Conservation (phyloP, 2,329 filamentous ascomycete genomes). For the Elsinoe australis region DNA sequence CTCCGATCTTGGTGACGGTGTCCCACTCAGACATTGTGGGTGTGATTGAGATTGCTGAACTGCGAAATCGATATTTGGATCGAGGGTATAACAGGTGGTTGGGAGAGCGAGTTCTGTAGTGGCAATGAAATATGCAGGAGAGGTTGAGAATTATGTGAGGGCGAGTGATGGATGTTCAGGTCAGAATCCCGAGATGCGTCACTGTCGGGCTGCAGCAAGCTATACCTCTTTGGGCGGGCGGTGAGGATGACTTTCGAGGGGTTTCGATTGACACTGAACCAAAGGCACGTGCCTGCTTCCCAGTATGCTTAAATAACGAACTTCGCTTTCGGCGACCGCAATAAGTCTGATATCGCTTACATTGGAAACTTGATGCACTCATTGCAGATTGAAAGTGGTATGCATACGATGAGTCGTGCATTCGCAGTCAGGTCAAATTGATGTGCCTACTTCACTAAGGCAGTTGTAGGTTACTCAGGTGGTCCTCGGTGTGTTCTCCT, state of each 20-base stretch:
- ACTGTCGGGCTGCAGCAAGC: slow-evolving; percentile 1
- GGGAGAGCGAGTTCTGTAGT: background rate
- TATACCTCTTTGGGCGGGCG: slow-evolving; percentile 12
- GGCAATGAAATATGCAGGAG: background rate
- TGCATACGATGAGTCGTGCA: no score
- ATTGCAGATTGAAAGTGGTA: no score
- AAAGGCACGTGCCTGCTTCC: no score
- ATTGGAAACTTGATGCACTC: no score
- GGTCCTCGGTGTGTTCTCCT: background rate
- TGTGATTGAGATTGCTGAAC: background rate
- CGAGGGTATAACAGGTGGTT: background rate
- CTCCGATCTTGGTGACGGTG: slow-evolving; percentile 83
- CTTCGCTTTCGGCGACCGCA: no score
- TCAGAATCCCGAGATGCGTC: slow-evolving; percentile 10
- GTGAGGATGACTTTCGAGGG: slow-evolving; percentile 12
- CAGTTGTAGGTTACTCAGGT: no score
- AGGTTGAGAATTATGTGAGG: background rate
- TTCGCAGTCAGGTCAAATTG: no score
- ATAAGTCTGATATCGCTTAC: no score
- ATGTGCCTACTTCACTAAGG: no score
- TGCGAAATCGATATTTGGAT: no score
- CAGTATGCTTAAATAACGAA: no score
- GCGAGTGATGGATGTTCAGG: background rate
- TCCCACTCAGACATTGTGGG: slow-evolving; percentile 66
- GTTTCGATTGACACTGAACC: slow-evolving; percentile 2